A percentile compares a stretch with the other conserved stretches of the same genome.
phyloP scores from a whole-genome alignment of 2,329 filamentous ascomycete genomes.

The Aspergillus felis region DNA sequence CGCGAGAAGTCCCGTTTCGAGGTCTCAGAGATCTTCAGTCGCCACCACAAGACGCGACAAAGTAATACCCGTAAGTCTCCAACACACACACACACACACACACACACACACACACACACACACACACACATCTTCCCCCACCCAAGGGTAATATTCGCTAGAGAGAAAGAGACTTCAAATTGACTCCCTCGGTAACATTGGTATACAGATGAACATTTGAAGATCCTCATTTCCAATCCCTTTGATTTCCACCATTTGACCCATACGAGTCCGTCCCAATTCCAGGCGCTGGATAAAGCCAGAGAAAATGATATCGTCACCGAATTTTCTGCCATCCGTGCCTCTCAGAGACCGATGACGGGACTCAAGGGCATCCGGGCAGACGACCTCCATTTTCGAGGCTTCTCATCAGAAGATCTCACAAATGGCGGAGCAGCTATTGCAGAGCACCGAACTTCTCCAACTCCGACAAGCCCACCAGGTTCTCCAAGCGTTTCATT shows the following conservation, averaged over 20 bases:
- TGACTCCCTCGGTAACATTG: background rate
- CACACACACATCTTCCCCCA: no score
- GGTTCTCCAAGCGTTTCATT: slow-evolving; percentile 25
- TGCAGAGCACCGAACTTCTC: slow-evolving; percentile 18
- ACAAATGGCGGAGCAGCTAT: slow-evolving; percentile 18
- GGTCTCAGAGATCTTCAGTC: slow-evolving; percentile 30
- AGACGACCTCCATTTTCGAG: slow-evolving; percentile 42
- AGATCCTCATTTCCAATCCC: slow-evolving; percentile 55
- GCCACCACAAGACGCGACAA: slow-evolving; percentile 29
- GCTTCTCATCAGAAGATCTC: slow-evolving; percentile 32
- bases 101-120: no score
- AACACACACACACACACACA: no score
- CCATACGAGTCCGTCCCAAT: slow-evolving; percentile 54
- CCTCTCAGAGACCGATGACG: slow-evolving; percentile 48
- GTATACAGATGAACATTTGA: slow-evolving; percentile 37
- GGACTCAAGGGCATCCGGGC: slow-evolving; percentile 52
- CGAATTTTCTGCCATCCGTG: slow-evolving; percentile 52
- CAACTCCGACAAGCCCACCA: slow-evolving; percentile 27
- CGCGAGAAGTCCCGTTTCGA: slow-evolving; percentile 31
- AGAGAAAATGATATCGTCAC: slow-evolving; percentile 50
- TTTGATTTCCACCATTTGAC: slow-evolving; percentile 64
- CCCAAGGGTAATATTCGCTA: background rate
- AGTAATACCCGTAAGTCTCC: slow-evolving; percentile 36
- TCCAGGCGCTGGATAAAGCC: slow-evolving; percentile 50
- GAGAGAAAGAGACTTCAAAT: background rate